Base-by-base conservation (phyloP, 2,329 filamentous ascomycete species). In the Penicillium sp. region DNA sequence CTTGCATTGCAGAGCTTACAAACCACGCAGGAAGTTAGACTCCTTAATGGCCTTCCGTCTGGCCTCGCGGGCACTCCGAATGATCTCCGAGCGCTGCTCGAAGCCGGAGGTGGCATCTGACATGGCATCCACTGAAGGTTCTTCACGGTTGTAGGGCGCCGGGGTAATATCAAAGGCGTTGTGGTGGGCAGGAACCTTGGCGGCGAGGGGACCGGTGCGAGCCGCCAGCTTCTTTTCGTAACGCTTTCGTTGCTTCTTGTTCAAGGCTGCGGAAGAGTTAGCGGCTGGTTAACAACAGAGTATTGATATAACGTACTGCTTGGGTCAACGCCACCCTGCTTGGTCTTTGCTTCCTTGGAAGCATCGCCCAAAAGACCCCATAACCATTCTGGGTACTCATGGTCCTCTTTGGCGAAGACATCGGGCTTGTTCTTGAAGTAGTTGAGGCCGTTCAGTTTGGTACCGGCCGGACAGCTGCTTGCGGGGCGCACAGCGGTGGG, bases 321-420 rank as follows among this genome's bases (percentile, higher is more conserved):
- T 33, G 65, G 56, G 53, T 74, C 72, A 33, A 73, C 68, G 43
- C 68, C 66, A 12, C 67, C 68, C 49, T 62, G 51, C 14, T 64
- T 59, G 5, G 53, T 59, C 41, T 66, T 66, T 13, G 61, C 58
- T 22, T 67, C 56, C 39, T 65, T 67, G 48, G 61, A 64, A n/a
- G 59, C 48, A 46, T 69, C 63, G 42, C 73, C 71, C 50, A 75
- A 55, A 49, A 77, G 58, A 4, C 56, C 63, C 74, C 74, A 77
- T 45, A 77, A 53, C 74, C 74, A 77, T 12, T 74, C 69, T 12
- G 74, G 74, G 55, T 77, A 77, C 55, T 76, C 74, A 35, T 67
- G 64, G 54, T 77, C 74, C 47, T 76, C 73, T 60, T 69, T 53
- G 11, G 74, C 74, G 42, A 74, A 45, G 19, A 75, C 53, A 31